These are phyloP conservation scores for Neltuma alba DNA, from an alignment of 306 rosid species.

Conservation along the genomic window DNA sequence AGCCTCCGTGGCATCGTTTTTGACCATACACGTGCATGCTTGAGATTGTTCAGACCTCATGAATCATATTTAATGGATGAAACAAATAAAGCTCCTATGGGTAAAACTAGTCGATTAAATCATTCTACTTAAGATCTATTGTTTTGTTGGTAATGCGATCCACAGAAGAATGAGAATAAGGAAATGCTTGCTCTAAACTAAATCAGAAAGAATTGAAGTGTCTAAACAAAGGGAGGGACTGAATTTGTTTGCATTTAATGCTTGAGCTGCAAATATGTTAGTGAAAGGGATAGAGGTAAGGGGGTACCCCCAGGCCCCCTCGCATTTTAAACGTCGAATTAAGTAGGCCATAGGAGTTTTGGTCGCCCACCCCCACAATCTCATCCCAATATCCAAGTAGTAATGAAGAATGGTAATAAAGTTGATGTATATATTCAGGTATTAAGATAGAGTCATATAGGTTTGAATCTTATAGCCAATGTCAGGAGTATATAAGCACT, in stretches of 20 bases:
- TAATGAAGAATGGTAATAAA: neutral
- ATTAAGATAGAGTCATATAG: too few relatives aligned
- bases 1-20: slow-evolving; percentile 44
- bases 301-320: neutral
- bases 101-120: neutral
- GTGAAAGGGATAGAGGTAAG: neutral
- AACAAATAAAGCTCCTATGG: neutral
- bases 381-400: neutral
- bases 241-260: neutral
- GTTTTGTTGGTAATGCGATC: neutral
- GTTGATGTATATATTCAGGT: too few relatives aligned
- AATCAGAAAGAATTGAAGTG: neutral
- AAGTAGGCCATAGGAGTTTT: too few relatives aligned
- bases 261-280: too few relatives aligned
- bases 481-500: too few relatives aligned
- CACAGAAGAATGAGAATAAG: neutral
- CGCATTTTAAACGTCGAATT: too few relatives aligned
- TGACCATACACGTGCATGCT: slow-evolving; percentile 52
- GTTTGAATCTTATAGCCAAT: too few relatives aligned
- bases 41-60: slow-evolving; percentile 21
- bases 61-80: neutral
- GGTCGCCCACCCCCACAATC: too few relatives aligned
- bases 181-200: neutral
- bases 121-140: neutral
- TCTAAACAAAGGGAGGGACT: neutral